Evolutionary conservation across 495 filamentous ascomycete genomes (phyloP).

Genomic region (Symbiotaphrina buchneri): DNA sequence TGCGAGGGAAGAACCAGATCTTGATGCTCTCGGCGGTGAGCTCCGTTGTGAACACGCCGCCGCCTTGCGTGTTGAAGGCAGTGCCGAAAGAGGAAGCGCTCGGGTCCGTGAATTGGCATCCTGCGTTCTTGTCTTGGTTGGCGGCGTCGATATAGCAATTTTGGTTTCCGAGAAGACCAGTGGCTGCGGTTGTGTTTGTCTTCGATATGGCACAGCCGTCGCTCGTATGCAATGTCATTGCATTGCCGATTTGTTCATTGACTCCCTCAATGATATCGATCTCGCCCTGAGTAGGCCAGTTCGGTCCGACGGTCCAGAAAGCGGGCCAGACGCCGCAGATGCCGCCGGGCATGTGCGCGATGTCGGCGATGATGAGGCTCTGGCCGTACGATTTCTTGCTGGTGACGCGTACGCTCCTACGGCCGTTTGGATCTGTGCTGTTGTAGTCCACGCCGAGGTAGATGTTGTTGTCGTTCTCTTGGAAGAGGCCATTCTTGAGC

Average conservation of each 20-base stretch:
- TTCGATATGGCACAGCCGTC: slow-evolving; percentile 33
- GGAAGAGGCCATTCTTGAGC: slow-evolving; percentile 29
- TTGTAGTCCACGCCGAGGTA: slow-evolving; percentile 27
- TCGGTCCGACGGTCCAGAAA: slow-evolving; percentile 49
- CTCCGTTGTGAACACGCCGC: slow-evolving; percentile 61
- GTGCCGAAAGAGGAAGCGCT: slow-evolving; percentile 34
- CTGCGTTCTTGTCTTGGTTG: slow-evolving; percentile 1
- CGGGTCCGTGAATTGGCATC: slow-evolving; percentile 13
- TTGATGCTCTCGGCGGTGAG: slow-evolving; percentile 45
- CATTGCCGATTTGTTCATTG: slow-evolving; percentile 37
- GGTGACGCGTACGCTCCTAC: slow-evolving; percentile 41
- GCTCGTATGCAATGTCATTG: slow-evolving; percentile 55
- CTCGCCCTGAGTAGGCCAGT: slow-evolving; percentile 66
- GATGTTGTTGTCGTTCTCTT: slow-evolving; percentile 22
- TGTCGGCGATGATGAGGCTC: slow-evolving; percentile 52
- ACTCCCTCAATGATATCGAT: slow-evolving; percentile 88
- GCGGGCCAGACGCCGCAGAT: slow-evolving; percentile 55
- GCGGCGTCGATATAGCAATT: slow-evolving; percentile 35
- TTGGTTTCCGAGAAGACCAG: slow-evolving; percentile 20
- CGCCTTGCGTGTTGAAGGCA: slow-evolving; percentile 46
- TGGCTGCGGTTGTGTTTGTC: no score
- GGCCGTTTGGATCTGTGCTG: slow-evolving; percentile 24
- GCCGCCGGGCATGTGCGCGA: slow-evolving; percentile 51
- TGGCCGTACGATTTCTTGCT: slow-evolving; percentile 43
- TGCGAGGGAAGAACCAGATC: slow-evolving; percentile 59